These are phyloP conservation scores for Microdochium paspali DNA, from an alignment of 2,329 filamentous ascomycete species.

Conservation along the genomic window DNA sequence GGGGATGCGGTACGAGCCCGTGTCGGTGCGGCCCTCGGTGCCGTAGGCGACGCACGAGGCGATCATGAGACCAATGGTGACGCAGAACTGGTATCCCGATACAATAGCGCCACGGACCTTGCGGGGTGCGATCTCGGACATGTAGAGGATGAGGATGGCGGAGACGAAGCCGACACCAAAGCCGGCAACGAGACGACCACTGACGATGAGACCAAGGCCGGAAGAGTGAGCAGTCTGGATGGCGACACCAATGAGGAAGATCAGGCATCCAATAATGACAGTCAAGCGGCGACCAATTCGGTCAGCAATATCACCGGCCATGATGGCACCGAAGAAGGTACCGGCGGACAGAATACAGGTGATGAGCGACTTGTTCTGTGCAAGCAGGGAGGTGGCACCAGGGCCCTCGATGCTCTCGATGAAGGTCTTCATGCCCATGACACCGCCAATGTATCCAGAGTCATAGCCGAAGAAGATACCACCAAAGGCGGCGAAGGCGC, in stretches of 20 bases:
- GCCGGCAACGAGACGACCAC: constrained; percentile 67
- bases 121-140: constrained; percentile 70
- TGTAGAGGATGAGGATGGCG: constrained; percentile 75
- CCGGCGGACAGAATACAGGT: constrained; percentile 69
- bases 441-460: constrained; percentile 28
- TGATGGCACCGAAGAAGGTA: constrained; percentile 71
- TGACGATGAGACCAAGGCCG: constrained; percentile 53
- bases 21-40: constrained; percentile 51
- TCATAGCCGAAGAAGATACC: constrained; percentile 31
- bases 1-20: constrained; percentile 68
- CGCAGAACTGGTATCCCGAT: constrained; percentile 76
- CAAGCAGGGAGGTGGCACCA: constrained; percentile 21
- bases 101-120: constrained; percentile 73
- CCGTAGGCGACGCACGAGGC: constrained; percentile 67
- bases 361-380: constrained; percentile 45
- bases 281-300: constrained; percentile 64
- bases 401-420: constrained; percentile 21
- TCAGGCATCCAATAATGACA: constrained; percentile 58
- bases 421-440: constrained; percentile 27
- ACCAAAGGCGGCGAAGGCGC: constrained; percentile 21
- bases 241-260: constrained; percentile 62
- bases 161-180: constrained; percentile 75
- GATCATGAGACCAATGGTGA: constrained; percentile 69
- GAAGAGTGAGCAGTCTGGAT: constrained; percentile 51
- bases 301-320: constrained; percentile 71